Evolutionary conservation across 1,139 yeast species (phyloP), one percentile per base, ranked within the genome.

Genomic region (Hyphopichia burtonii): DNA sequence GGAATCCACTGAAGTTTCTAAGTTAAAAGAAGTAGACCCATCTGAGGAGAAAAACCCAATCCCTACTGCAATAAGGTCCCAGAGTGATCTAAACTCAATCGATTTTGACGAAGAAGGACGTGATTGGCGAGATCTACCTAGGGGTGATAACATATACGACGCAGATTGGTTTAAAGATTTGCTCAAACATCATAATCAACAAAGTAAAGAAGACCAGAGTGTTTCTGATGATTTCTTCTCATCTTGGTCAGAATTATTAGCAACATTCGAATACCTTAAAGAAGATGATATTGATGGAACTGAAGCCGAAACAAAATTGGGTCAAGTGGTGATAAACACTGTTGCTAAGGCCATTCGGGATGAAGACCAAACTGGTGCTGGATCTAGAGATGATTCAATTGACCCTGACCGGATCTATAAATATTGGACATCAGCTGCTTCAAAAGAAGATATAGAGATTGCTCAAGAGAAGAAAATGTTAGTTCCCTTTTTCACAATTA

Each of bases 81-180:
- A 40, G 36, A 51, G 11, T 46, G 55, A 39, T 39, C 56, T 34
- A 20, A 60, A 53, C 22, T 54, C 53, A 3, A 55, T 75, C 27
- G 80, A 77, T 39, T 76, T 78, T 55, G 86, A 81, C 53, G 77
- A 76, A 30, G 57, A 67, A 39, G 87, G 86, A 0, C 66, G 78
- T 36, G 90, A 83, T 56, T 82, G 89, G 87, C 65, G 86, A 49
- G 90, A 83, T 58, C 67, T 80, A 5, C 85, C 86, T 1, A 62
- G 88, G 38, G 86, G 80, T 2, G 65, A 63, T 2, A 83, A 83
- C 52, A 58, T 58, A 3, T 40, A 52, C 11, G 60, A 49, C 30
- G 47, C 46, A 19, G 42, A 40, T 44, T 43, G 56, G 50, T 53
- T 68, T 54, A 31, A 59, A 10, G 48, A 51, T 5, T 42, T 50